Base-by-base conservation (phyloP, 306 rosid genomes). In the Medicago arabica region DNA sequence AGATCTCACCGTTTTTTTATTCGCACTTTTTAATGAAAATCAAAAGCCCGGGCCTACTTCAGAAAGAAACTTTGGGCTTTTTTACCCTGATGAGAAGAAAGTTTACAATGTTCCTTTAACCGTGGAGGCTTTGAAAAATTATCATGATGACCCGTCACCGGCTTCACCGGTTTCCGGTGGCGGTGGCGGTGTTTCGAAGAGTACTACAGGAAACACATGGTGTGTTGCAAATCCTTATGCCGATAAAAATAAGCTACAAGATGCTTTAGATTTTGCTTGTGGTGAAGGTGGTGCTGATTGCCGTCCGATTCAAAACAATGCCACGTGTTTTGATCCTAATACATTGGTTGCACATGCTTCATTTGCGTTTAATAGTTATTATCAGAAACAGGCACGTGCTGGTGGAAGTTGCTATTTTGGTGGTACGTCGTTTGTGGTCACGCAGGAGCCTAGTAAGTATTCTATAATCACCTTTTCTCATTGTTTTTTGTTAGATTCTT, bases 271-370 rank as follows among this genome's bases (percentile, higher is more conserved):
- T 54, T 96, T 12, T 21, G 99, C 99, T 18, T 96, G 99, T n/a
- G 99, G 99, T 0, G 96, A 90, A 67, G 99, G 99, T 13, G 99
- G 96, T 0, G 97, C 98, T 1, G 97, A 96, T 11, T 96, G 99
- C 91, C 91, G 75, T 84, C 19, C 78, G 90, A 96, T 96, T 54
- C 98, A 96, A 69, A 83, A 70, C 0, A 88, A 86, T 10, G 64
- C 98, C 85, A 77, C 97, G 90, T 96, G 98, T 79, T 96, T 83
- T 57, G 43, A 85, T 88, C 99, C 99, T 0, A 84, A 96, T 77
- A 87, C 96, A 0, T 50, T 96, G 0, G 81, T 81, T 77, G 88
- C 99, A 5, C 99, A 96, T 79, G 97, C 99, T 4, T 89, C 99
- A 19, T 90, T 71, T 11, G 99, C 99, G 0, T 96, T 96, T 78